These are phyloP conservation scores for Colletotrichum sublineola DNA, from an alignment of 2,329 filamentous ascomycete species.

Conservation along the genomic window DNA sequence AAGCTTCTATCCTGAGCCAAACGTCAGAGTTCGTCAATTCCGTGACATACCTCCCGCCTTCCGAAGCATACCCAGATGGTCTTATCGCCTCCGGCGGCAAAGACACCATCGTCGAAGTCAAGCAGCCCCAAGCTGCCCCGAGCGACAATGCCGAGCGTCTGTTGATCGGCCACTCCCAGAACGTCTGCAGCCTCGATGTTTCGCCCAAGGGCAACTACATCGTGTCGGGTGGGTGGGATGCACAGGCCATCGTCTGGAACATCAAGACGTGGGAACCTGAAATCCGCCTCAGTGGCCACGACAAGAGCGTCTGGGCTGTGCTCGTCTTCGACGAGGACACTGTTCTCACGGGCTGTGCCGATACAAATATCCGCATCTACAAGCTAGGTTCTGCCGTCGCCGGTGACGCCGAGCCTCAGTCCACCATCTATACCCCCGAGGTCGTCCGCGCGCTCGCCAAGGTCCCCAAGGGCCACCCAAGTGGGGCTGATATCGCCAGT, in stretches of 20 bases:
- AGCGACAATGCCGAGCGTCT: slow-evolving; percentile 87
- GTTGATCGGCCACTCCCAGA: slow-evolving; percentile 86
- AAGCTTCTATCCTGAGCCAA: slow-evolving; percentile 82
- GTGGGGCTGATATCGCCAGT: slow-evolving; percentile 92
- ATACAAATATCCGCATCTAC: slow-evolving; percentile 90
- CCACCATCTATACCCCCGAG: slow-evolving; percentile 76
- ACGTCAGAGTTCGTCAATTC: slow-evolving; percentile 91
- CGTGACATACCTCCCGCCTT: slow-evolving; percentile 81
- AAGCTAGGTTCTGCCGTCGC: slow-evolving; percentile 73
- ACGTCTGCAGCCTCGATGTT: slow-evolving; percentile 89
- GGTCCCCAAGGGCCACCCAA: slow-evolving; percentile 80
- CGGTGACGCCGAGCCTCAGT: slow-evolving; percentile 64
- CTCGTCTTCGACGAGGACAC: slow-evolving; percentile 83
- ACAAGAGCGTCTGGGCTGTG: slow-evolving; percentile 88
- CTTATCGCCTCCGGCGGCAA: slow-evolving; percentile 90
- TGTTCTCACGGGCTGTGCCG: slow-evolving; percentile 91
- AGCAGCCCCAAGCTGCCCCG: slow-evolving; percentile 75
- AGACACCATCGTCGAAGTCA: slow-evolving; percentile 93
- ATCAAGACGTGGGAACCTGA: slow-evolving; percentile 88
- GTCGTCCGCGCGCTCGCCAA: slow-evolving; percentile 90
- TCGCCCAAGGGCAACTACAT: slow-evolving; percentile 79
- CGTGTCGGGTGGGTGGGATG: slow-evolving; percentile 95
- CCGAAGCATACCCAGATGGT: slow-evolving; percentile 77
- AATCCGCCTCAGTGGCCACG: slow-evolving; percentile 78
- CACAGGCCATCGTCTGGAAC: slow-evolving; percentile 87